Evolutionary conservation across 2,329 filamentous ascomycete species (phyloP), one percentile per base, ranked within the genome.

Genomic region (Aspergillus pseudoglaucus): DNA sequence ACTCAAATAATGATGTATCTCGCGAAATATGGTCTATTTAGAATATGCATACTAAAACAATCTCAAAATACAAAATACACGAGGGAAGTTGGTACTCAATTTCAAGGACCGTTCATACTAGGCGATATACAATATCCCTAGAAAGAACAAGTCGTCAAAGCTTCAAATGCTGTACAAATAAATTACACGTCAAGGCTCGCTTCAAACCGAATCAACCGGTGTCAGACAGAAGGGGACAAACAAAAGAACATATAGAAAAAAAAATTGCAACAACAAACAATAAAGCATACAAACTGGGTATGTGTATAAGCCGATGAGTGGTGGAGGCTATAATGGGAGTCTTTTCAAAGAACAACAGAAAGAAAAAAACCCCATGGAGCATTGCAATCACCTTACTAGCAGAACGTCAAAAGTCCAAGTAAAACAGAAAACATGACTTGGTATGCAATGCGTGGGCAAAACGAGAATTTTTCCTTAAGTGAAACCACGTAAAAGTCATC

Each of bases 221-320:
- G n/a, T 39, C 10, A 18, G 15, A 18, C 17, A 20, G 10, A 20
- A 39, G 7, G 32, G 37, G 15, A 41, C 44, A 23, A 33, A 38
- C 14, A 20, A 22, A 41, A 38, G 37, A 25, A 47, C 7, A 27
- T 15, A 38, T 6, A 41, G 22, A 17, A 41, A 18, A 15, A 23
- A 18, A 49, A 20, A 33, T 15, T 38, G 32, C 39, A 42, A 50
- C 39, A 50, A 39, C 37, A 30, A 23, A 32, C 35, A 8, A 43
- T 22, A 45, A 49, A 46, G 48, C 43, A 69, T 55, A 65, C 67
- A 55, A 42, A 50, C 40, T 38, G 47, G 53, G 51, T 53, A 55
- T 54, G 50, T 47, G 44, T 14, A 14, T 25, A 39, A 10, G 17
- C 18, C 10, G 15, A 9, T 20, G 9, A 18, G 17, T 15, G 17